Base-by-base conservation (phyloP, 1,139 yeast species). In the Taphrina wiesneri region DNA sequence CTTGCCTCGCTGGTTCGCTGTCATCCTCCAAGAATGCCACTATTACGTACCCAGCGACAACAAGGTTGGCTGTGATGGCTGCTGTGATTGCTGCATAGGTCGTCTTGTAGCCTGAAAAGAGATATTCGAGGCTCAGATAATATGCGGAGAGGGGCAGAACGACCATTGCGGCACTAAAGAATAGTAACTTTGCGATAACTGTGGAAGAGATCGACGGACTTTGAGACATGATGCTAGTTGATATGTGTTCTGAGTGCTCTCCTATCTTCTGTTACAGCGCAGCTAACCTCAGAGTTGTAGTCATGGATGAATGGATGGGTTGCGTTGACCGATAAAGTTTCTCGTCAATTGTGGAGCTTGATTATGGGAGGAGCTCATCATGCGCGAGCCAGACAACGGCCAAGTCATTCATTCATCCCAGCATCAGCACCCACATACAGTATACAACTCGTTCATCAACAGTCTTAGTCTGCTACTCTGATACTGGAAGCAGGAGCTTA, bases 121-220 rank as follows among this genome's bases (percentile, higher is more conserved):
- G 32, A 23, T 49, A 60, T 15, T 87, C 90, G 45, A 83, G 51
- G 17, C 69, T 77, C 5, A 81, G 70, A 76, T 93, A 93, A 77
- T 93, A 93, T 1, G 90, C 79, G 57, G 82, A 69, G 71, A 93
- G 74, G 7, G 99, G 99, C 62, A 87, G 82, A 34, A 86, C 76
- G 67, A 93, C 85, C 97, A 93, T 92, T 63, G 96, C 90, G 3
- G 83, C 90, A 11, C 98, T 90, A 82, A 90, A 92, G 73, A 89
- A 36, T 6, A 60, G 51, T 2, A 60, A 30, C 23, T 60, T 60
- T 28, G 41, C 47, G 19, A 60, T 36, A 34, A 60, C 64, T 9
- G 64, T 19, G 28, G 59, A 39, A 6, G 59, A 54, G 19, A 54
- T 25, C 13, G 36, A 19, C 11, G 54, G 54, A 26, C 28, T 26